Percentiles rank a stretch among this genome's conserved stretches.
These are phyloP conservation scores for Juglanconis oblonga DNA, from an alignment of 2,329 filamentous ascomycete genomes.

Conservation along the genomic window DNA sequence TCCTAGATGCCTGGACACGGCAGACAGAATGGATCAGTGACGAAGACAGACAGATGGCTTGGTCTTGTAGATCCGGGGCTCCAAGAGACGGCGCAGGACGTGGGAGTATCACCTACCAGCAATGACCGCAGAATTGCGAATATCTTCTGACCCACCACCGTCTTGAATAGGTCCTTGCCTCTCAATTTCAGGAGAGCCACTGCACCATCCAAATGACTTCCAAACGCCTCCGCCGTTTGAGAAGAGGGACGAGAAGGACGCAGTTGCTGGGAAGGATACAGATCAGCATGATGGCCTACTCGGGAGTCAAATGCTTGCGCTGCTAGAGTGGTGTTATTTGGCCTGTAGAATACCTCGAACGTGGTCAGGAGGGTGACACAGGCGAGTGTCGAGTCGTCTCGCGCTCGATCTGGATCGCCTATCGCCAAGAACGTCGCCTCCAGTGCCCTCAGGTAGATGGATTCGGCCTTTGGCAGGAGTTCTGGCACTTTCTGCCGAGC, in stretches of 20 bases:
- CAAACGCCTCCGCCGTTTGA: conserved; percentile 15
- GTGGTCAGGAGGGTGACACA: conserved; percentile 17
- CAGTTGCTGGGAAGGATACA: conserved; percentile 4
- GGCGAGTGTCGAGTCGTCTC: conserved; percentile 18
- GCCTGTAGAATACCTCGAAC: conserved; percentile 12
- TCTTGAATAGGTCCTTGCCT: conserved; percentile 17
- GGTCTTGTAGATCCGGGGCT: too few species aligned
- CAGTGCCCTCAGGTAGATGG: conserved; percentile 14
- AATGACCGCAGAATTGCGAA: conserved; percentile 14
- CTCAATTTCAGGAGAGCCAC: conserved; percentile 15
- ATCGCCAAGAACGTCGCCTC: conserved; percentile 16
- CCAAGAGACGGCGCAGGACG: too few species aligned
- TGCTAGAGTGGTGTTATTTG: background rate
- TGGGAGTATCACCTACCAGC: conserved; percentile 7
- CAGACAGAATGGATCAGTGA: background rate
- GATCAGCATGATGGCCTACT: background rate
- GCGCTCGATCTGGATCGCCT: conserved; percentile 11
- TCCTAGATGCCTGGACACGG: conserved; percentile 5
- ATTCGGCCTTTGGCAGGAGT: conserved; percentile 12
- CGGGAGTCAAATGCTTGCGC: background rate
- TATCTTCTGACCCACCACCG: conserved; percentile 17
- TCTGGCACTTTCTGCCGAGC: conserved; percentile 15
- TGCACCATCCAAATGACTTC: conserved; percentile 16
- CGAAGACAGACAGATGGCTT: background rate
- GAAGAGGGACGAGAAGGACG: conserved; percentile 14